phyloP scores from a whole-genome alignment of 2,329 filamentous ascomycete species.

The Phaeosphaeriaceae sp. region DNA sequence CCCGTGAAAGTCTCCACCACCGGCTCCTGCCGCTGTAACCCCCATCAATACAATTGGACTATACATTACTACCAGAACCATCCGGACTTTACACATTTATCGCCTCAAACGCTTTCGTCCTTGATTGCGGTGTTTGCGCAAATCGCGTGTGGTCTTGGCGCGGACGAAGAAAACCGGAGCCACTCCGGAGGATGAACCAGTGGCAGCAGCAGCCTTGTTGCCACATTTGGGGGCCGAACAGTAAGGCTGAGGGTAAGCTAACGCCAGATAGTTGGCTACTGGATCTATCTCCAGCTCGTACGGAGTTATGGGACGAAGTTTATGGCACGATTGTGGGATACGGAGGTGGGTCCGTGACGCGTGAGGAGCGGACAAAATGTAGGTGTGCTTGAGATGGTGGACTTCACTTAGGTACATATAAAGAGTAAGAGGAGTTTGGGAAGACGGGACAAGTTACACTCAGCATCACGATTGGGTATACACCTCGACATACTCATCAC shows the following conservation, averaged over 20 bases:
- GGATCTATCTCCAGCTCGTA: not conserved
- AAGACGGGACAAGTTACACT: not conserved
- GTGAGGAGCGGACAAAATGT: not conserved
- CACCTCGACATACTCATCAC: not conserved
- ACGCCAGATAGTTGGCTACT: not conserved
- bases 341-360: not conserved
- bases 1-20: not conserved
- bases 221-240: not conserved
- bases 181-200: not conserved
- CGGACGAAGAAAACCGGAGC: not conserved
- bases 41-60: not conserved
- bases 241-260: not conserved
- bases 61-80: not conserved
- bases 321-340: not conserved
- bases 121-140: not conserved
- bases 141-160: not conserved
- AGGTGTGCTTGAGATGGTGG: not conserved
- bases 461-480: not conserved
- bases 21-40: not conserved
- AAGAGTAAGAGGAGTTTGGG: not conserved
- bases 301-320: not conserved
- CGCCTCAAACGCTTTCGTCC: not conserved
- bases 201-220: not conserved
- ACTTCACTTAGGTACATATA: not conserved
- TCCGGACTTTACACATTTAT: not conserved